These are phyloP conservation scores for Exophiala alcalophila DNA, from an alignment of 2,329 filamentous ascomycete species.

Conservation along the genomic window DNA sequence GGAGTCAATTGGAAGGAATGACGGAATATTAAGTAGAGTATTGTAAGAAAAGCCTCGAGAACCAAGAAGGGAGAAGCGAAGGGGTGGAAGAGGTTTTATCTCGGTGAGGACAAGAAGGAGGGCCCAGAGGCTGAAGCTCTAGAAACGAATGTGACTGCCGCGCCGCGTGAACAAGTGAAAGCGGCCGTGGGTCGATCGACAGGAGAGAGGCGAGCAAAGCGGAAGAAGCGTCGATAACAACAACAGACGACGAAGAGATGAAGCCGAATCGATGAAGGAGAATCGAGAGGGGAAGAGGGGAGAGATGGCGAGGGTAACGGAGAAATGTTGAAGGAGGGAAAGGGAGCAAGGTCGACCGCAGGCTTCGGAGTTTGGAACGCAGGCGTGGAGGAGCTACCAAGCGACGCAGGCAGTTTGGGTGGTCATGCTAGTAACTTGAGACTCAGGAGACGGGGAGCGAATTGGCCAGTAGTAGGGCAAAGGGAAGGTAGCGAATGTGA, in stretches of 20 bases:
- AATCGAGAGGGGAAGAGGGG: constrained; percentile 11
- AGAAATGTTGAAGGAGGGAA: constrained; percentile 5
- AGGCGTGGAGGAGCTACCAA: too few species aligned
- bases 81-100: constrained; percentile 9
- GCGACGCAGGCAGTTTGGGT: too few species aligned
- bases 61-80: constrained; percentile 19
- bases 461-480: too few species aligned
- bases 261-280: constrained; percentile 8
- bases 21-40: constrained; percentile 18
- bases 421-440: too few species aligned
- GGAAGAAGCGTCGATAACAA: constrained; percentile 11
- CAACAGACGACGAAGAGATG: constrained; percentile 13
- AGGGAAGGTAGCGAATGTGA: too few species aligned
- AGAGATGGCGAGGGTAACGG: constrained; percentile 12
- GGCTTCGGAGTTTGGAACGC: too few species aligned
- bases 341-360: constrained; percentile 5
- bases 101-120: constrained; percentile 7
- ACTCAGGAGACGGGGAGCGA: too few species aligned
- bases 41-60: constrained; percentile 10
- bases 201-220: constrained; percentile 3
- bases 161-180: constrained; percentile 15
- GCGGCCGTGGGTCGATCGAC: constrained; percentile 8
- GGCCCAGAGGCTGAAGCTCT: constrained; percentile 14
- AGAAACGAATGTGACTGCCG: constrained; percentile 25
- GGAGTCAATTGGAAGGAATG: constrained; percentile 12